Evolutionary conservation across 331 rosid species (phyloP).

Genomic region (Stylosanthes scabra): DNA sequence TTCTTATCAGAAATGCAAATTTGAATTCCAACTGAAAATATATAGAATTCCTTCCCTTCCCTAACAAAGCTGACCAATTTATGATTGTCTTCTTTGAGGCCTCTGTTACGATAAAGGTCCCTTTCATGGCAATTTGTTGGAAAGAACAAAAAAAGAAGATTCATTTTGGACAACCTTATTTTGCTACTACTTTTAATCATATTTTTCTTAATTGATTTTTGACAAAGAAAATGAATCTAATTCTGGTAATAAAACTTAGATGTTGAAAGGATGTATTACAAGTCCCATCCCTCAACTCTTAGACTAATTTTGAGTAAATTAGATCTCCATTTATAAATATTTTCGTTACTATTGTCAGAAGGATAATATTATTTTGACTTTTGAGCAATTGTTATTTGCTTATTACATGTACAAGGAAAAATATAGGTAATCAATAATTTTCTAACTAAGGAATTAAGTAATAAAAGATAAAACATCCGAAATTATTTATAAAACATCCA

Average conservation of each 20-base stretch:
- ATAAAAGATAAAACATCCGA: too few species aligned
- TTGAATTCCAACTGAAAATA: constrained; percentile 6
- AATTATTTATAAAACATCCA: too few species aligned
- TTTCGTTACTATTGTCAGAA: too few species aligned
- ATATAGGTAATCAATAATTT: too few species aligned
- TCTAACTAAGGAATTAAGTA: too few species aligned
- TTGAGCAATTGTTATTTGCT: neutral
- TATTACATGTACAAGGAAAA: neutral
- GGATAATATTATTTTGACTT: too few species aligned
- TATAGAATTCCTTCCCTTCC: neutral
- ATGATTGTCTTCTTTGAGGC: neutral
- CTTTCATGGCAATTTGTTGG: too few species aligned
- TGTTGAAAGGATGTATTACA: neutral
- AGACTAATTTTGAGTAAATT: too few species aligned
- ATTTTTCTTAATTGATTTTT: neutral
- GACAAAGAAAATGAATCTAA: neutral
- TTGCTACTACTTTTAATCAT: neutral
- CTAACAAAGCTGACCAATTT: neutral
- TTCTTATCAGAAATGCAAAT: constrained; percentile 13
- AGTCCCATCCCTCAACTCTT: too few species aligned
- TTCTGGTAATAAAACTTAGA: neutral
- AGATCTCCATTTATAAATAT: too few species aligned
- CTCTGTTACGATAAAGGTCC: neutral
- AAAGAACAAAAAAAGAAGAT: too few species aligned
- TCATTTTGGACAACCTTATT: neutral